A percentile compares a stretch with the other conserved stretches of the same genome.
phyloP scores from a whole-genome alignment of 768 basidiomycete genomes.

The Pisolithus orientalis region DNA sequence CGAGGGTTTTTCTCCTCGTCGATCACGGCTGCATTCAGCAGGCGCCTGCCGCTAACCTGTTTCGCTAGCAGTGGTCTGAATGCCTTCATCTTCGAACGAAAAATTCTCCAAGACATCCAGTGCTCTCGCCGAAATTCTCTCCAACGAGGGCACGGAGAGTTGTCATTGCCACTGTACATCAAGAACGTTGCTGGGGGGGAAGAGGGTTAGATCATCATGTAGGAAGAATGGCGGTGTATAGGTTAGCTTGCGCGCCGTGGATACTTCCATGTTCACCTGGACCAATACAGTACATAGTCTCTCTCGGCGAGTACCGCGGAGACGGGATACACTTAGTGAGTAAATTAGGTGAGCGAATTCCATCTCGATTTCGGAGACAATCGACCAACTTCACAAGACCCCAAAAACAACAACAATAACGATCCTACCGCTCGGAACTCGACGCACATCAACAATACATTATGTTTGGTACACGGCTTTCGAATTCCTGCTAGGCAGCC shows the following conservation, averaged over 20 bases:
- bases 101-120: slow-evolving; percentile 72
- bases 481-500: slow-evolving; percentile 79
- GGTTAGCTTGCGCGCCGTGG: slow-evolving; percentile 71
- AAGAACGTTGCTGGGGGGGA: slow-evolving; percentile 67
- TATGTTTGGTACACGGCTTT: slow-evolving; percentile 84
- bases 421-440: slow-evolving; percentile 87
- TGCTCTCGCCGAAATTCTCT: slow-evolving; percentile 76
- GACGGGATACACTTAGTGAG: slow-evolving; percentile 77
- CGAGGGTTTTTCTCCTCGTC: slow-evolving; percentile 72
- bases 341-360: slow-evolving; percentile 4
- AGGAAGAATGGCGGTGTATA: slow-evolving; percentile 5
- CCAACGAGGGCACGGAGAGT: slow-evolving; percentile 87
- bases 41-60: slow-evolving; percentile 77
- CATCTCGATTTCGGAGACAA: neutral
- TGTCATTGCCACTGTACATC: slow-evolving; percentile 92
- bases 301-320: slow-evolving; percentile 89
- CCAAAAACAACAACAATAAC: neutral
- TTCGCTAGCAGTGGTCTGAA: slow-evolving; percentile 66
- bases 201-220: neutral
- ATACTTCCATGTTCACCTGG: slow-evolving; percentile 97
- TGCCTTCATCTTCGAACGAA: slow-evolving; percentile 58
- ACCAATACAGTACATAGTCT: slow-evolving; percentile 88
- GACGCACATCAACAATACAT: slow-evolving; percentile 94
- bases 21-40: slow-evolving; percentile 92
- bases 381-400: neutral